Evolutionary conservation across 177 flowering plant genomes (phyloP).

Genomic region (Vitis hybrid): DNA sequence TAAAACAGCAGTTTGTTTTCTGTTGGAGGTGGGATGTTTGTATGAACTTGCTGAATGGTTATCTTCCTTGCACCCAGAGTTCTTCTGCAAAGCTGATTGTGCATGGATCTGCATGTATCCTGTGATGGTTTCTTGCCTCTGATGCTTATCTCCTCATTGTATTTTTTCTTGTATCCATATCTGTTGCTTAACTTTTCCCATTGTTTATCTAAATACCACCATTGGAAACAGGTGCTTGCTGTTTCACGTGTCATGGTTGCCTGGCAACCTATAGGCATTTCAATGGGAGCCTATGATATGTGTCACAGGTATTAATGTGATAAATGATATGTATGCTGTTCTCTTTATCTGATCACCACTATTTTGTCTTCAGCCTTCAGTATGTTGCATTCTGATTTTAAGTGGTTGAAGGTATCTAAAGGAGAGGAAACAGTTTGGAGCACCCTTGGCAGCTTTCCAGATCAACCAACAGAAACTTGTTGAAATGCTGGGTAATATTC

Average conservation of each 20-base stretch:
- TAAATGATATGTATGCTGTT: background rate
- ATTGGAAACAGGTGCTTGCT: conserved; percentile 73
- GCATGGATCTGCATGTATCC: background rate
- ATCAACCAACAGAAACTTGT: conserved; percentile 92
- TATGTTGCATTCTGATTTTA: conserved; percentile 4
- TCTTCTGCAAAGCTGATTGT: background rate
- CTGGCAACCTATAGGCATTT: conserved; percentile 98
- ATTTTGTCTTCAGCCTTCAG: background rate
- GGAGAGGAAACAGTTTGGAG: conserved; percentile 98
- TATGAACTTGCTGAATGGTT: no score
- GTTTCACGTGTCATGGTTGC: conserved; percentile 98
- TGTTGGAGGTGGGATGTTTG: no score
- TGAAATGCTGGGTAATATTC: conserved; percentile 85
- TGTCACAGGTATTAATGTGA: conserved; percentile 71
- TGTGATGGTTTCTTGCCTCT: background rate
- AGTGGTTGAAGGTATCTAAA: conserved; percentile 61
- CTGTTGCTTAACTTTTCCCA: background rate
- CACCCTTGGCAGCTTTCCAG: conserved; percentile 93
- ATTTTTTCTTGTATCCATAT: background rate
- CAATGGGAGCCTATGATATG: conserved; percentile 97
- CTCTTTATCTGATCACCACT: background rate
- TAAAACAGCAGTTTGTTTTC: no score
- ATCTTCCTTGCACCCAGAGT: background rate
- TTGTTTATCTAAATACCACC: background rate
- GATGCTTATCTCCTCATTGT: no score